phyloP scores from a whole-genome alignment of 345 rosid genomes.

The Boechera retrofracta region DNA sequence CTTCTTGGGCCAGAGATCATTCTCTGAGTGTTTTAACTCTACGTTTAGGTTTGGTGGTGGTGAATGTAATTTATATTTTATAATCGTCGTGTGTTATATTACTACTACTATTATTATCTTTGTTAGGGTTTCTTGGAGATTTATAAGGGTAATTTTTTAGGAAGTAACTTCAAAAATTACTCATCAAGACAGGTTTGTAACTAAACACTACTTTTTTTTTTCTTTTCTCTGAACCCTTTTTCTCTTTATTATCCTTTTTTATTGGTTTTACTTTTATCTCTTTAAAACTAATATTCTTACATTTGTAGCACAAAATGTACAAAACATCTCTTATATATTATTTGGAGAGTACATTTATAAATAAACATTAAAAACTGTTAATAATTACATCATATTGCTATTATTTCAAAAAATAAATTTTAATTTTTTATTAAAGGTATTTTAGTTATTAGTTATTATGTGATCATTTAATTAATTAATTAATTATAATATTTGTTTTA shows the following conservation, averaged over 20 bases:
- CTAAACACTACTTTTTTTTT: slow-evolving; percentile 19
- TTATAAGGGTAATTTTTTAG: slow-evolving; percentile 24
- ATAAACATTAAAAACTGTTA: too few relatives aligned
- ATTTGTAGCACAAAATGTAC: not conserved
- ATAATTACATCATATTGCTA: too few relatives aligned
- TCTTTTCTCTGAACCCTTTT: slow-evolving; percentile 1
- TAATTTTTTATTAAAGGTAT: too few relatives aligned
- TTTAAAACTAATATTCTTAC: not conserved
- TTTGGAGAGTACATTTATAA: too few relatives aligned
- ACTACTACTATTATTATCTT: slow-evolving; percentile 23
- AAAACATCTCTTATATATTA: not conserved
- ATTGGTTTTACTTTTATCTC: not conserved
- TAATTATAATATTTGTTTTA: too few relatives aligned
- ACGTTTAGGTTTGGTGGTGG: slow-evolving; percentile 42
- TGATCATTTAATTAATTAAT: too few relatives aligned
- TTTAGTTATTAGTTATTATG: too few relatives aligned
- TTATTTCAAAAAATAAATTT: too few relatives aligned
- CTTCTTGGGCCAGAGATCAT: slow-evolving; percentile 33
- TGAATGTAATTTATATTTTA: slow-evolving; percentile 45
- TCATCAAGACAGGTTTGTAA: slow-evolving; percentile 42
- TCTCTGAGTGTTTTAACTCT: slow-evolving; percentile 42
- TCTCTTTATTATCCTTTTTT: slow-evolving; percentile 3
- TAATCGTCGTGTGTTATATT: slow-evolving; percentile 41
- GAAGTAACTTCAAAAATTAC: slow-evolving; percentile 38
- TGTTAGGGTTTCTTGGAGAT: slow-evolving; percentile 33